phyloP scores from a whole-genome alignment of 208 protist species.

The Trypanosoma mega region DNA sequence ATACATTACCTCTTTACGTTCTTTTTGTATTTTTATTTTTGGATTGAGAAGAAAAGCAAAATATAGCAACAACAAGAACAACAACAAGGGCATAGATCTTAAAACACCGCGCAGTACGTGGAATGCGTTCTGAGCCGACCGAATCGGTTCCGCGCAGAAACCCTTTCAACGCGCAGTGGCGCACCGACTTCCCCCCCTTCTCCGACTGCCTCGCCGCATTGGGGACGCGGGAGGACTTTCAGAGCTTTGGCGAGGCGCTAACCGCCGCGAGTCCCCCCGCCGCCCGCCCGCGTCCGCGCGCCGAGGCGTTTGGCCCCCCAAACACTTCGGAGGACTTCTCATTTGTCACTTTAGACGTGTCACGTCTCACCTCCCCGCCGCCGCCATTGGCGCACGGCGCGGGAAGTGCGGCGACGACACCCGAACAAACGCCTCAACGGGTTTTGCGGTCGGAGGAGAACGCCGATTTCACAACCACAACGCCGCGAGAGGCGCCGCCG shows the following conservation, averaged over 20 bases:
- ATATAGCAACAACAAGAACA: not conserved
- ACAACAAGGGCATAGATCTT: not conserved
- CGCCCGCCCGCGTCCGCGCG: not conserved
- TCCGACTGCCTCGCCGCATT: slow-evolving; percentile 18
- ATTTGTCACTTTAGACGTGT: slow-evolving; percentile 25
- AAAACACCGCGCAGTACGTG: no score
- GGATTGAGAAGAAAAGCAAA: not conserved
- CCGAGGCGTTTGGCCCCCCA: not conserved
- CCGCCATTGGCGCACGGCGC: slow-evolving; percentile 14
- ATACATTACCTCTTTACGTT: not conserved
- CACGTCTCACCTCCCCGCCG: slow-evolving; percentile 17
- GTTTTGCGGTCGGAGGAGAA: not conserved
- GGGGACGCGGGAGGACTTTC: slow-evolving; percentile 13
- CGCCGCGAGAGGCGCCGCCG: slow-evolving; percentile 5
- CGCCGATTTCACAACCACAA: not conserved
- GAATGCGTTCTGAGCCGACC: no score
- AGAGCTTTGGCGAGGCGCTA: slow-evolving; percentile 19
- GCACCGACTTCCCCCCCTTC: slow-evolving; percentile 26
- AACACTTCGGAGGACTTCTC: slow-evolving; percentile 17
- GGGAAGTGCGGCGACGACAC: slow-evolving; percentile 6
- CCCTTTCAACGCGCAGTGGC: slow-evolving; percentile 19
- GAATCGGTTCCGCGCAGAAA: slow-evolving; percentile 13
- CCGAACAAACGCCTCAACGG: slow-evolving; percentile 11
- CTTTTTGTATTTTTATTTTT: not conserved
- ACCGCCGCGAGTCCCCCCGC: slow-evolving; percentile 9